phyloP scores from a whole-genome alignment of 2,329 filamentous ascomycete species.

The Onygenales sp. region DNA sequence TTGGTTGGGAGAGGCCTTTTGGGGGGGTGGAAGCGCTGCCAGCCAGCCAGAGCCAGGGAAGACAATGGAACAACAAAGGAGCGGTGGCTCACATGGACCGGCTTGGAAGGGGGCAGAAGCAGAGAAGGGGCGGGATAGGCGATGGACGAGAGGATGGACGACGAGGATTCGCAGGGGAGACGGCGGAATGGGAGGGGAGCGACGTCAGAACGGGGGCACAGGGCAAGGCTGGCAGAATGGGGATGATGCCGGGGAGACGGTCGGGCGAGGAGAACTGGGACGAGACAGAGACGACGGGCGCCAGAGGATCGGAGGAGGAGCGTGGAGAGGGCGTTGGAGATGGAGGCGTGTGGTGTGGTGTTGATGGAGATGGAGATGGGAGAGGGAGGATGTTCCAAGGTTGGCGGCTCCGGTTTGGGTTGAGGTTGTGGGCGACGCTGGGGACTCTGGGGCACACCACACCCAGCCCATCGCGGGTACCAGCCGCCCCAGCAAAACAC shows the following conservation, averaged over 20 bases:
- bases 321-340: too few species aligned
- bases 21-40: neutral
- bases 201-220: too few species aligned
- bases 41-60: neutral
- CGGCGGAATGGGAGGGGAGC: neutral
- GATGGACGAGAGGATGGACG: neutral
- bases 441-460: too few species aligned
- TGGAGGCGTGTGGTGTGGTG: too few species aligned
- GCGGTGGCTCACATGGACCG: neutral
- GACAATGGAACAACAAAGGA: neutral
- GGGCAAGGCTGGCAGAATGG: too few species aligned
- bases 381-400: too few species aligned
- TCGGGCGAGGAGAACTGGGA: neutral
- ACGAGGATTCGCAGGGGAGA: neutral
- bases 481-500: too few species aligned
- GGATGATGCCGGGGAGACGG: neutral
- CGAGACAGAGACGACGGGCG: neutral
- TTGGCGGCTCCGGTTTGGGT: too few species aligned
- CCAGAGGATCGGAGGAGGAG: neutral
- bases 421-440: too few species aligned
- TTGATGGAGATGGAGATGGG: too few species aligned
- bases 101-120: neutral
- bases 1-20: neutral
- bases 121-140: neutral
- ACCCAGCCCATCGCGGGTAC: too few species aligned